phyloP scores from a whole-genome alignment of 306 rosid species.

The Rosa rugosa region DNA sequence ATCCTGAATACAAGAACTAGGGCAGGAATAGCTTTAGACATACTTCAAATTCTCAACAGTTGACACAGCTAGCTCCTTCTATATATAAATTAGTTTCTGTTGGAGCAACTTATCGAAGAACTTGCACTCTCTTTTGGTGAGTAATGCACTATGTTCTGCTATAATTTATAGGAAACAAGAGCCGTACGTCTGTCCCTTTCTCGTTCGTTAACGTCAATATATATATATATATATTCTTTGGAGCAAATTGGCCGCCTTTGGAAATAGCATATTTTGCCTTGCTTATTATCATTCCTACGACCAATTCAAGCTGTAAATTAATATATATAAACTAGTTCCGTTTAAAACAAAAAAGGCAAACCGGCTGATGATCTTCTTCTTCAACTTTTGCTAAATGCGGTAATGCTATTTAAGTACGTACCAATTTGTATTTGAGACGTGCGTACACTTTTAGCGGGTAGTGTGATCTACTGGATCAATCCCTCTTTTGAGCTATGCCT shows the following conservation, averaged over 20 bases:
- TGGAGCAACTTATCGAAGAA: neutral
- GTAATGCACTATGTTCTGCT: neutral
- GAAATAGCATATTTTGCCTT: neutral
- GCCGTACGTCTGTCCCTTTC: neutral
- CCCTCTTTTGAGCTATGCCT: no score
- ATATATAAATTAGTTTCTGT: neutral
- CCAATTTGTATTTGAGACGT: no score
- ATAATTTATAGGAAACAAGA: neutral
- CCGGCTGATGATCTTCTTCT: neutral
- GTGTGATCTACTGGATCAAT: no score
- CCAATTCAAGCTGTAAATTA: neutral
- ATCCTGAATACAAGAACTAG: slow-evolving; percentile 50
- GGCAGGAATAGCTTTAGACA: slow-evolving; percentile 25
- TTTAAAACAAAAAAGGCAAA: neutral
- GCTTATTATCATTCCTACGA: neutral
- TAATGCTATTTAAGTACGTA: neutral
- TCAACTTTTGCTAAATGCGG: neutral
- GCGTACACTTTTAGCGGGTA: no score
- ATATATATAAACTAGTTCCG: no score
- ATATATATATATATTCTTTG: no score
- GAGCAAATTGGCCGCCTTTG: neutral
- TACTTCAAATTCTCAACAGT: neutral
- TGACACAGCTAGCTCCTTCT: neutral
- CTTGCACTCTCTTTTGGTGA: neutral
- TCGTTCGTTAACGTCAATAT: slow-evolving; percentile 1